Conservation (phyloP, 176 grass and related monocot genomes). For the Saccharum officinarum region DNA sequence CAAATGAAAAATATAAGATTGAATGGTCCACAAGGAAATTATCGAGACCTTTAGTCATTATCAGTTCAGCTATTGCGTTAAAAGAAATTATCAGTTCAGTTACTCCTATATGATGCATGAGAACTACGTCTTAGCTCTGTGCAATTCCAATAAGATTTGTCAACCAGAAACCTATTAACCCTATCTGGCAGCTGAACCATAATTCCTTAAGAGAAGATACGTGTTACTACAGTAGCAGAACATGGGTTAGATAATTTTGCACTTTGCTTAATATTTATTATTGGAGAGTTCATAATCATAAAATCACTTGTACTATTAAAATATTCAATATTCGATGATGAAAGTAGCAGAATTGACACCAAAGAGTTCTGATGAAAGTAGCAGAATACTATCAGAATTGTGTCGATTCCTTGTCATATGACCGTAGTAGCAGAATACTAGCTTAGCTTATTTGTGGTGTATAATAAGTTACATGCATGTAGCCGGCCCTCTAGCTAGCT, state of each 20-base stretch:
- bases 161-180: slow-evolving; percentile 14
- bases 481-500: too few relatives aligned
- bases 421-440: too few relatives aligned
- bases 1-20: neutral
- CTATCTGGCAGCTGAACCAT: slow-evolving; percentile 22
- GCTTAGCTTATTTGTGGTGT: too few relatives aligned
- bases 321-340: neutral
- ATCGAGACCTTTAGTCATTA: neutral
- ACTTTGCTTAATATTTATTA: neutral
- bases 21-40: neutral
- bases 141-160: neutral
- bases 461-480: too few relatives aligned
- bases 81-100: neutral
- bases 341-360: neutral
- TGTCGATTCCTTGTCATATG: too few relatives aligned
- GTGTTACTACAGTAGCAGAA: neutral
- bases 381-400: too few relatives aligned
- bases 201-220: neutral
- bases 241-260: slow-evolving; percentile 15
- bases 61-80: neutral
- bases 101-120: slow-evolving; percentile 2
- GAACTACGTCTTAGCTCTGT: slow-evolving; percentile 9
- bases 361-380: too few relatives aligned
- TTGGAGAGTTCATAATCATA: neutral
- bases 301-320: neutral